Base-by-base conservation (phyloP, 441 rosid species). In the Monsonia emarginata region DNA sequence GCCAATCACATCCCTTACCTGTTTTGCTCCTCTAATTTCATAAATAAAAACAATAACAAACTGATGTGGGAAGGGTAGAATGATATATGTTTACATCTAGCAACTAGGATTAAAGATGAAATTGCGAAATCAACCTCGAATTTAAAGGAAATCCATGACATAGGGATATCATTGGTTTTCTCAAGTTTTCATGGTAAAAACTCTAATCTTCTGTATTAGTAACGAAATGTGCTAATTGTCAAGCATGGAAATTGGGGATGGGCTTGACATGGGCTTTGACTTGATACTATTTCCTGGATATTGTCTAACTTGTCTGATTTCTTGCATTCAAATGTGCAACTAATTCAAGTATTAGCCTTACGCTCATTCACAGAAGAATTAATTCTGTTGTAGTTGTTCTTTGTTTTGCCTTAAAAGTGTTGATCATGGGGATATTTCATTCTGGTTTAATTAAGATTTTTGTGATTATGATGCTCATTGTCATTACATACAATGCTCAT, bases 371-470 rank as follows among this genome's bases (percentile, higher is more conserved):
- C 14, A 56, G 5, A 10, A 11, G n/a, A 56, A 7, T 56, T 31
- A 56, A 56, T 56, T 56, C 54, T 50, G 40, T 56, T 14, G 48
- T 22, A 36, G 31, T 6, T 8, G 11, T n/a, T n/a, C n/a, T 10
- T 21, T 10, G 38, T 16, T 30, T 4, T 59, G 54, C 63, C 63
- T 65, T 32, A 8, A 57, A 54, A 11, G 28, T 74, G 25, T 19
- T 66, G 18, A 11, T 61, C 56, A 52, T 38, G 52, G 18, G 10
- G 56, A 65, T 48, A 56, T 64, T 42, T 59, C 18, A 48, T 9
- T 67, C 48, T 58, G 44, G 46, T 71, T 68, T 34, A 16, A 64
- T 48, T 25, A 32, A 27, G 34, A 9, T 54, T 54, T n/a, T 54
- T 54, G 24, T 54, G 60, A 24, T 5, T 25, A 56, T 56, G 31